Evolutionary conservation across 495 filamentous ascomycete genomes (phyloP), one percentile per base, ranked within the genome.

Genomic region (Letharia lupina): DNA sequence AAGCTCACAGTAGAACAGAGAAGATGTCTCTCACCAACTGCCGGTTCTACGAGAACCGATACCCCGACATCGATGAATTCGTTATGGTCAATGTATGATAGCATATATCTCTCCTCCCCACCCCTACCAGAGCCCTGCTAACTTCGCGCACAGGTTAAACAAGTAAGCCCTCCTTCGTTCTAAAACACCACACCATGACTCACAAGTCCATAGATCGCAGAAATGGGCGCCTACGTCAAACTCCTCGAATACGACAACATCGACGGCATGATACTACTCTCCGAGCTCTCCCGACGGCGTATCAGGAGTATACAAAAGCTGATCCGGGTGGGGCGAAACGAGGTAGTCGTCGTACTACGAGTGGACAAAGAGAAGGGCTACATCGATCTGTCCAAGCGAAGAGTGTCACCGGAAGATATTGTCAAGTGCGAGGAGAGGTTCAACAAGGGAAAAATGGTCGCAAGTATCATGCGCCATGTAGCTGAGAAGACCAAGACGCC

Each of bases 191-290:
- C 59, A 69, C 61, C 63, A 48, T 64, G 60, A 60, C 67, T 74
- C 73, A 69, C 42, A 61, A 67, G 57, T 54, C 28, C 67, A 50
- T 72, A 96, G 91, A 98, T 98, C 75, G 94, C 94, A 75, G 94
- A 98, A 76, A 98, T 98, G 94, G 94, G 94, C 70, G 94, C 94
- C 70, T 98, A 98, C 75, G 94, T 98, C 74, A 98, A 98, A 80
- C 87, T 98, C 39, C 87, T 98, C 71, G 94, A 98, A 80, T 98
- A 98, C 77, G 94, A 98, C 77, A 96, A 97, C 80, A 98, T 98
- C 77, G 94, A 98, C 76, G 94, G 94, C 81, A 98, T 98, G 94
- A 98, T 98, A 69, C 82, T 98, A 60, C 89, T 98, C 68, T 94
- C 89, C 70, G 94, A 98, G 76, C 84, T 98, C 60, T 98, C 95